A percentile compares a stretch with the other conserved stretches of the same genome.
Evolutionary conservation across 176 grass and related monocot species (phyloP).

Genomic region (Carex cristatella): DNA sequence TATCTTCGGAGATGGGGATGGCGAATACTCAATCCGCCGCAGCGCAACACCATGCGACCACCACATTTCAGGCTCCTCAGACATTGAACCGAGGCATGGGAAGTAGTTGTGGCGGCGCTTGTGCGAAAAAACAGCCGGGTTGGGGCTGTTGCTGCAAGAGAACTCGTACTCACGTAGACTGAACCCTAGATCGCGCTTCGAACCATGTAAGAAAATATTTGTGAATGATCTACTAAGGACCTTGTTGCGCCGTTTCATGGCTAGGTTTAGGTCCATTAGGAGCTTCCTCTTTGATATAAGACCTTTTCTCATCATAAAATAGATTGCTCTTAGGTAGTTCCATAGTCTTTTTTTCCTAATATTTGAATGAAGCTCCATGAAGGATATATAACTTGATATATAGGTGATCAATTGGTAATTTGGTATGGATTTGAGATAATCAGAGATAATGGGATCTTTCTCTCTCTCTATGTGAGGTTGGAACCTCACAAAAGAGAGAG

Average conservation of each 20-base stretch:
- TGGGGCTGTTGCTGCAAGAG: slow-evolving; percentile 76
- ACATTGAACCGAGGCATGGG: slow-evolving; percentile 47
- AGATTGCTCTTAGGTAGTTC: slow-evolving; percentile 64
- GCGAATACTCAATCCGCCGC: slow-evolving; percentile 50
- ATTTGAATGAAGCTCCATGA: slow-evolving; percentile 42
- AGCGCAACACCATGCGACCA: not conserved
- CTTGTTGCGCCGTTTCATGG: slow-evolving; percentile 68
- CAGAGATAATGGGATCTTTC: not conserved
- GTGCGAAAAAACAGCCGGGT: slow-evolving; percentile 28
- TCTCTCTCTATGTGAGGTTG: slow-evolving; percentile 34
- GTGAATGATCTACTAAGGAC: slow-evolving; percentile 42
- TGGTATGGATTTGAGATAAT: not conserved
- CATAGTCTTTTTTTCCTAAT: slow-evolving; percentile 50
- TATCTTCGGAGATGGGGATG: slow-evolving; percentile 16
- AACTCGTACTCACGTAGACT: slow-evolving; percentile 69
- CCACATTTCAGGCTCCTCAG: not conserved
- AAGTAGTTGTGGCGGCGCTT: slow-evolving; percentile 66
- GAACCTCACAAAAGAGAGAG: slow-evolving; percentile 38
- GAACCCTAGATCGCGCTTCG: not conserved
- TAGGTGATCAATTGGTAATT: not conserved
- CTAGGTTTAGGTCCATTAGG: slow-evolving; percentile 49
- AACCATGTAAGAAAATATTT: slow-evolving; percentile 39
- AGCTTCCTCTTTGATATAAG: slow-evolving; percentile 64
- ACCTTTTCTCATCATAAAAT: slow-evolving; percentile 82
- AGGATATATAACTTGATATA: not conserved